Conservation (phyloP, 2,329 filamentous ascomycete species). For the Colletotrichum navitas region DNA sequence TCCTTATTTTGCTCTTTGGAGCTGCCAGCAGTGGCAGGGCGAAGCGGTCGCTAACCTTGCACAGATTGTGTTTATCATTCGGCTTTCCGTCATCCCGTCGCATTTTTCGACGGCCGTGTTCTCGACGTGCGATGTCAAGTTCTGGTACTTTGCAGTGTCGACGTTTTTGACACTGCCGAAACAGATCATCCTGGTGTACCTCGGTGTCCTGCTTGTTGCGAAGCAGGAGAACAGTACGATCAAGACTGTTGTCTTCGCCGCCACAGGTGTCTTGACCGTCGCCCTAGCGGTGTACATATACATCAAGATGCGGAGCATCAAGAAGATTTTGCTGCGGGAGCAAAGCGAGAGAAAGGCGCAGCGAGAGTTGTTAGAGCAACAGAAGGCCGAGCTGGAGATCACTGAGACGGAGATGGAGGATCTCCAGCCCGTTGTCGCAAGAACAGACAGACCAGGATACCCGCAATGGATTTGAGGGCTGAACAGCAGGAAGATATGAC, state of each 20-base stretch:
- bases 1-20: neutral
- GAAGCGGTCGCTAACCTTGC: neutral
- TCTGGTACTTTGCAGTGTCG: constrained; percentile 56
- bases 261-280: constrained; percentile 52
- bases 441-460: constrained; percentile 21
- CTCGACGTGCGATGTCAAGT: constrained; percentile 56
- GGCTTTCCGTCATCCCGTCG: constrained; percentile 56
- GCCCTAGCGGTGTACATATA: constrained; percentile 53
- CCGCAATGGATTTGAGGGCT: constrained; percentile 36
- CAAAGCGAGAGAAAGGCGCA: constrained; percentile 46
- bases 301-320: constrained; percentile 52
- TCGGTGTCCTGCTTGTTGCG: constrained; percentile 53
- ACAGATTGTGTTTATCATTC: constrained; percentile 54
- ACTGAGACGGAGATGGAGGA: constrained; percentile 24
- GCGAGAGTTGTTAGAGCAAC: constrained; percentile 25
- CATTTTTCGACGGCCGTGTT: constrained; percentile 60
- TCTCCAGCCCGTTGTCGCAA: neutral
- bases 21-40: neutral
- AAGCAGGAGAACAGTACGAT: constrained; percentile 46
- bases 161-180: constrained; percentile 57
- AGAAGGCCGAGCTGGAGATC: constrained; percentile 15
- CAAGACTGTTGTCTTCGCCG: constrained; percentile 52
- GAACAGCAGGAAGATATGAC: neutral
- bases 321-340: constrained; percentile 52
- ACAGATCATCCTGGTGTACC: constrained; percentile 57